A percentile compares a stretch with the other conserved stretches of the same genome.
Evolutionary conservation across 2,329 filamentous ascomycete genomes (phyloP).

Genomic region (Mollisiaceae sp.): DNA sequence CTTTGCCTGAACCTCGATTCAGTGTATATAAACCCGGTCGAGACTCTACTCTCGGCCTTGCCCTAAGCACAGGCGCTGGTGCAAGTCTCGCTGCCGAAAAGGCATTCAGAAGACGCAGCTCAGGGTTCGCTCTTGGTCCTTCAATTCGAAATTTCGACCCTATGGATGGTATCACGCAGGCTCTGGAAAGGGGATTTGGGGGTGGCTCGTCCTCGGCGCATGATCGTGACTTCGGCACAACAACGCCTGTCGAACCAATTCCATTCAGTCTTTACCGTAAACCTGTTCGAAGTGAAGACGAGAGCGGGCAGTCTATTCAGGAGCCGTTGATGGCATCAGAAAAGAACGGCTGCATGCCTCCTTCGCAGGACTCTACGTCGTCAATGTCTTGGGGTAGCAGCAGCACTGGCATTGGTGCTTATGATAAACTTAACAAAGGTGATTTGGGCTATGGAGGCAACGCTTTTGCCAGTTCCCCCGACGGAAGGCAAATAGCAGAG

Average conservation of each 20-base stretch:
- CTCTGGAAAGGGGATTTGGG: conserved; percentile 34
- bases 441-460: conserved; percentile 68
- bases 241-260: conserved; percentile 53
- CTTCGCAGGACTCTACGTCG: conserved; percentile 41
- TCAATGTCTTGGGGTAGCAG: conserved; percentile 37
- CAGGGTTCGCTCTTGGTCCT: conserved; percentile 49
- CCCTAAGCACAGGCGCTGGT: conserved; percentile 47
- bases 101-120: conserved; percentile 61
- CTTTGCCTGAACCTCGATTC: conserved; percentile 85
- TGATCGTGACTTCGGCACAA: conserved; percentile 32
- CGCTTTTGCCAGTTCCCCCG: conserved; percentile 49
- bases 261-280: conserved; percentile 52
- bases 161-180: conserved; percentile 38
- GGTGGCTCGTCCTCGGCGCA: conserved; percentile 31
- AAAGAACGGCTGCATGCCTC: conserved; percentile 39
- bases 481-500: conserved; percentile 56
- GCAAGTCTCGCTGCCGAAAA: conserved; percentile 63
- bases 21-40: conserved; percentile 72
- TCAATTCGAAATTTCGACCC: conserved; percentile 37
- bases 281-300: conserved; percentile 20
- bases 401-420: conserved; percentile 46
- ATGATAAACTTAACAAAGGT: conserved; percentile 72
- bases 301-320: conserved; percentile 32
- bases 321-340: conserved; percentile 44
- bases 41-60: conserved; percentile 34